A percentile compares a stretch with the other conserved stretches of the same genome.
These are phyloP conservation scores for Nitzschia sp. DNA, from an alignment of 108 stramenopile species.

Conservation along the genomic window DNA sequence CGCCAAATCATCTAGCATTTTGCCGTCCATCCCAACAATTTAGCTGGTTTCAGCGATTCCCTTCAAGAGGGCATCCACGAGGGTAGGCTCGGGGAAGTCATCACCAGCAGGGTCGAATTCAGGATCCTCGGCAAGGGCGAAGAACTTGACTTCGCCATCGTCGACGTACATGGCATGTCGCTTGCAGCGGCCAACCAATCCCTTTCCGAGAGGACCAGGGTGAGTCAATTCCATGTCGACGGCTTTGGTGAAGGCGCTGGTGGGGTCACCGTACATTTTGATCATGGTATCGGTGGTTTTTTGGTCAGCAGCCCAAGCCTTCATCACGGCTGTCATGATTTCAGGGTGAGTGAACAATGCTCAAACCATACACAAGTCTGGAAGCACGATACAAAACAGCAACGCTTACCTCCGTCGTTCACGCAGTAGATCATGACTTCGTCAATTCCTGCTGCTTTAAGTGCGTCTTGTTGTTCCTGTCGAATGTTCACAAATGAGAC, in stretches of 20 bases:
- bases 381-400: background rate
- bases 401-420: conserved; percentile 33
- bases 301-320: conserved; percentile 63
- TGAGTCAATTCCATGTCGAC: conserved; percentile 57
- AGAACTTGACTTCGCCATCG: conserved; percentile 51
- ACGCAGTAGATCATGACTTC: conserved; percentile 65
- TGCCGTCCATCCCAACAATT: background rate
- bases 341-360: background rate
- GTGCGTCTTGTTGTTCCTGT: conserved; percentile 66
- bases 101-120: conserved; percentile 73
- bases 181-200: conserved; percentile 61
- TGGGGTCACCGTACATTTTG: conserved; percentile 57
- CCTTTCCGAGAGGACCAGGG: conserved; percentile 36
- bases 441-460: conserved; percentile 38
- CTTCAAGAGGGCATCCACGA: conserved; percentile 34
- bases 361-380: background rate
- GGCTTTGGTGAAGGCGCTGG: conserved; percentile 49
- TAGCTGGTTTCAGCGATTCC: conserved; percentile 26
- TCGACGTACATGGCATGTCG: conserved; percentile 59
- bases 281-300: conserved; percentile 37
- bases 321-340: conserved; percentile 46
- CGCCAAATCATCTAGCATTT: background rate
- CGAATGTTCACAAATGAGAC: no score
- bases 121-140: conserved; percentile 45
- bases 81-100: conserved; percentile 39